These are phyloP conservation scores for Rhazya stricta DNA, from an alignment of 257 asterid genomes.

Conservation along the genomic window DNA sequence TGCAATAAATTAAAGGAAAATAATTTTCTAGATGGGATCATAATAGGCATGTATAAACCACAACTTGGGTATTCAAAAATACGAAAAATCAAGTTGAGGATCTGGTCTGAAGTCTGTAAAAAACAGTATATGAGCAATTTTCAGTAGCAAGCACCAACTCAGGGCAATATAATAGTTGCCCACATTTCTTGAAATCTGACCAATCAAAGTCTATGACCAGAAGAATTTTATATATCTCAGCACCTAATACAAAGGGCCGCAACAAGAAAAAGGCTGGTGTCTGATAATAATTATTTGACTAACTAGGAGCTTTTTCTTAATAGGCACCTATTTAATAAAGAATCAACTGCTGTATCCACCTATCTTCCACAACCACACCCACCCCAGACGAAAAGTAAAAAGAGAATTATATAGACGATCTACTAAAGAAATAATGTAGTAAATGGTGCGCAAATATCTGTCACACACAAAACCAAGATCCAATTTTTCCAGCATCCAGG, in stretches of 20 bases:
- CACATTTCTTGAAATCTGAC: background rate
- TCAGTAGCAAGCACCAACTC: background rate
- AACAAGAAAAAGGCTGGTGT: background rate
- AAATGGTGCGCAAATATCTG: background rate
- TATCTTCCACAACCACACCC: background rate
- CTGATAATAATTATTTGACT: background rate
- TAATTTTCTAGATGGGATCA: conserved; percentile 7
- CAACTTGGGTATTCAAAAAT: background rate
- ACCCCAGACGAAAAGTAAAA: background rate
- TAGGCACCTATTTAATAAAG: background rate
- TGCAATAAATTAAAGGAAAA: background rate
- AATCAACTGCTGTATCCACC: background rate
- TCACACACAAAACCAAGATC: background rate
- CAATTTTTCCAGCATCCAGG: background rate
- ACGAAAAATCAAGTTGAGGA: background rate
- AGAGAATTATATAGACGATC: background rate
- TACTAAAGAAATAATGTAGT: background rate
- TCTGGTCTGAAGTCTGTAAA: background rate
- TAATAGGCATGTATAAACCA: no score
- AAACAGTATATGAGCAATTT: background rate
- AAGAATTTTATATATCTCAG: background rate
- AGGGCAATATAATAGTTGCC: background rate
- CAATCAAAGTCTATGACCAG: background rate
- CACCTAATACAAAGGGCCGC: background rate
- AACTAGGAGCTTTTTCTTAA: background rate